Percentiles rank a stretch among this genome's conserved stretches.
These are phyloP conservation scores for Prunus yedoensis DNA, from an alignment of 331 rosid species.

Conservation along the genomic window DNA sequence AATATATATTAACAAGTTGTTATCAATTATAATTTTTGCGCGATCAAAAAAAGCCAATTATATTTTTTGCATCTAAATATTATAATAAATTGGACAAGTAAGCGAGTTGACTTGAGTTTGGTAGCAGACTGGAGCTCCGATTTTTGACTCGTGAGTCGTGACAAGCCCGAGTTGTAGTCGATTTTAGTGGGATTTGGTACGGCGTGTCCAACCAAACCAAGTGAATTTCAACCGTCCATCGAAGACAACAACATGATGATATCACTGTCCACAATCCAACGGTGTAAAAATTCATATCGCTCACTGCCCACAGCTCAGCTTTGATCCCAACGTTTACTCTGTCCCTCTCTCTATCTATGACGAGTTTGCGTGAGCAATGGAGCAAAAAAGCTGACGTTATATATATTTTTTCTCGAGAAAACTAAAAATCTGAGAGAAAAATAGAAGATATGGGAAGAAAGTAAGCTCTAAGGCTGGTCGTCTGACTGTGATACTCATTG, in stretches of 20 bases:
- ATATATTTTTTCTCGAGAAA: constrained; percentile 12
- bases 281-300: neutral
- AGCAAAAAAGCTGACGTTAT: constrained; percentile 27
- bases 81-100: neutral
- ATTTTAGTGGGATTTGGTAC: neutral
- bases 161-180: neutral
- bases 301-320: constrained; percentile 32
- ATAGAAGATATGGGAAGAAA: neutral
- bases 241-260: neutral
- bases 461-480: constrained; percentile 26
- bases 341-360: neutral
- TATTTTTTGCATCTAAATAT: too few species aligned
- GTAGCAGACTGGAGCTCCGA: neutral
- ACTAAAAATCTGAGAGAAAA: constrained; percentile 25
- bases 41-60: too few species aligned
- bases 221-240: constrained; percentile 7
- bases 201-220: neutral
- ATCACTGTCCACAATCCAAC: constrained; percentile 12
- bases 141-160: neutral
- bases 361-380: constrained; percentile 28
- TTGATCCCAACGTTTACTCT: constrained; percentile 34
- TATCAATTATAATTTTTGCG: too few species aligned
- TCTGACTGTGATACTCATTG: neutral
- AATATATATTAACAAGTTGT: too few species aligned
- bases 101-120: neutral